Evolutionary conservation across 2,329 filamentous ascomycete genomes (phyloP), one percentile per base, ranked within the genome.

Genomic region (Thielaviopsis punctulata): DNA sequence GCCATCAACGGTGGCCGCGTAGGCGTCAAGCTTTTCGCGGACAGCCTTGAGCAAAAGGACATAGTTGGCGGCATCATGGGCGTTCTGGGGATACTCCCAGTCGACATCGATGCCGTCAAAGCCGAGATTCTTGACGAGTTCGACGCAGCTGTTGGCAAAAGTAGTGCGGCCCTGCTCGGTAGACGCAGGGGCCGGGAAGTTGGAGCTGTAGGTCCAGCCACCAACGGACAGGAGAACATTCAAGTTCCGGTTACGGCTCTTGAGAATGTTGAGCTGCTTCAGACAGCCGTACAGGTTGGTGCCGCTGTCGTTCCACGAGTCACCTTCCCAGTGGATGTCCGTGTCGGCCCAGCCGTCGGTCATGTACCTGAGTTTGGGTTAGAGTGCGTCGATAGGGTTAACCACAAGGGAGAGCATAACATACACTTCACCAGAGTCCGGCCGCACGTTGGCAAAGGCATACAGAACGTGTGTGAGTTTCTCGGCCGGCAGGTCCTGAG

Each of bases 391-490:
- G 21, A 9, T 4, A 21, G 12, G 13, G 23, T n/a, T 25, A n/a
- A 23, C 66, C 21, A n/a, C 18, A 22, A 18, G 2, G n/a, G 18
- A 48, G 2, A 18, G n/a, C 50, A n/a, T 51, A 1, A 60, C 65
- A 58, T 65, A 84, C 65, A 93, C 87, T 66, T 93, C 86, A 48
- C 90, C 90, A 27, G 75, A 79, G 2, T 90, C 85, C 2, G 80
- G 73, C 3, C 78, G 76, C 54, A 95, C 77, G 63, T 95, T 93
- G 62, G 86, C 90, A 67, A 96, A 96, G 15, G 89, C 72, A 59
- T 95, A 95, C 15, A 95, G 77, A 4, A 96, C 68, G 62, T 96
- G 90, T 0, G 89, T 96, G 43, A 95, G 76, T 52, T 86, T 83
- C 52, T 88, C 77, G 3, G 75, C 79, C 0, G 86, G 85, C 5